Evolutionary conservation across 2,329 filamentous ascomycete genomes (phyloP), one percentile per base, ranked within the genome.

Genomic region (Calonectria hawksworthii): DNA sequence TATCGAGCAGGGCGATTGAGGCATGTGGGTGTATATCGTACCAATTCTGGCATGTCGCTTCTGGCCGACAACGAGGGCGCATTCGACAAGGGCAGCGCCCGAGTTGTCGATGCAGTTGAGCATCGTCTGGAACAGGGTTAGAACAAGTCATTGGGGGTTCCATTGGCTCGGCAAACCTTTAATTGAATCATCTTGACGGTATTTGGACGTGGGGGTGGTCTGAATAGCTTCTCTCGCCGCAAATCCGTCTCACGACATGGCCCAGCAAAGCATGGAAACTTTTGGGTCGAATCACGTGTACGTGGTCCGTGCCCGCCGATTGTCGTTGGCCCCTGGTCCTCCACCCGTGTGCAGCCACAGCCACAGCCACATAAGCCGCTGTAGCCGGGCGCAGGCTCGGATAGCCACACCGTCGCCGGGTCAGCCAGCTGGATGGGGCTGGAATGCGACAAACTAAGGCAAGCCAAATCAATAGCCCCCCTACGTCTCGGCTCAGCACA

Each of bases 41-140:
- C 96, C 97, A 83, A 99, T 96, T 83, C 93, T 94, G 74, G 96
- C 97, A 82, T 93, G 92, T 80, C 93, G 90, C 89, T 98, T 98
- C 88, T 96, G 97, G 83, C 95, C 95, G 82, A 99, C 89, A 77
- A 99, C 94, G 85, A 96, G 94, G 85, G 94, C 95, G 88, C 97
- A 99, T 89, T 99, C 97, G 87, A 99, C 97, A 80, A 99, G 90
- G 82, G 97, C 96, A 80, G 97, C 97, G 85, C 97, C 97, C 79
- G 97, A 99, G 90, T 98, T 99, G 93, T 99, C 97, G 92, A 99
- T 99, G 93, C 97, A 99, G 88, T 97, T 98, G 82, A 99, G 92
- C 92, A 99, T 95, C 85, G 96, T 94, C 97, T 98, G 4, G 2
- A 80, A 0, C 10, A 38, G 13, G 0, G 67, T 83, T 18, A 82